phyloP scores from a whole-genome alignment of 2,329 filamentous ascomycete species.

The Xylaria sp. region DNA sequence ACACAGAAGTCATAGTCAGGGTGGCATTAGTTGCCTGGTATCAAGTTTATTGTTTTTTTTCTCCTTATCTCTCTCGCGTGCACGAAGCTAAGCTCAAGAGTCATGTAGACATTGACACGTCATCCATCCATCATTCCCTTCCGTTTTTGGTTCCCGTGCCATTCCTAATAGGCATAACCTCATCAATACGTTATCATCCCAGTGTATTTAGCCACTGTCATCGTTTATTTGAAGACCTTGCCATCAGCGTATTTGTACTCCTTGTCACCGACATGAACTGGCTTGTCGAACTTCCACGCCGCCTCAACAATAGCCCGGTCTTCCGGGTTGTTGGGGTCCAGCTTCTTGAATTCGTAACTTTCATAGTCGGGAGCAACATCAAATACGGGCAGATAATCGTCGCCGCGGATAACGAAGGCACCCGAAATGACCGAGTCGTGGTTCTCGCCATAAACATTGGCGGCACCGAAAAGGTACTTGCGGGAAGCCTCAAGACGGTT shows the following conservation, averaged over 20 bases:
- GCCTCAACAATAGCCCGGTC: slow-evolving; percentile 88
- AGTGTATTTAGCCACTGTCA: slow-evolving; percentile 21
- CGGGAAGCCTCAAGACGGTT: slow-evolving; percentile 94
- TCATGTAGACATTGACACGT: slow-evolving; percentile 17
- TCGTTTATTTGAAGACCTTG: slow-evolving; percentile 97
- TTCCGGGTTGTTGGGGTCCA: slow-evolving; percentile 86
- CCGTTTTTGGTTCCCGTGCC: slow-evolving; percentile 33
- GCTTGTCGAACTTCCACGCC: slow-evolving; percentile 93
- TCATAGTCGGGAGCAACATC: slow-evolving; percentile 97
- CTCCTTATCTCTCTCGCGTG: slow-evolving; percentile 1
- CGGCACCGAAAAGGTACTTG: slow-evolving; percentile 96
- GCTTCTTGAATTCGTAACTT: slow-evolving; percentile 96
- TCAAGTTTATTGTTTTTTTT: slow-evolving; percentile 39
- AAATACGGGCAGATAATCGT: slow-evolving; percentile 87
- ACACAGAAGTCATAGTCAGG: not conserved
- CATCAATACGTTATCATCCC: slow-evolving; percentile 46
- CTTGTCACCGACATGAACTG: slow-evolving; percentile 84
- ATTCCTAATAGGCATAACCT: slow-evolving; percentile 40
- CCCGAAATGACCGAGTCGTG: slow-evolving; percentile 92
- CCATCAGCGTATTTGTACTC: slow-evolving; percentile 87
- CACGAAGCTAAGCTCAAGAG: slow-evolving; percentile 13
- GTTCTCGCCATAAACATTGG: slow-evolving; percentile 88
- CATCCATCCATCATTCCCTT: slow-evolving; percentile 28
- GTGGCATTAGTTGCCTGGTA: slow-evolving; percentile 26
- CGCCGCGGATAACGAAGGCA: slow-evolving; percentile 93